Evolutionary conservation across 2,329 filamentous ascomycete genomes (phyloP), one percentile per base, ranked within the genome.

Genomic region (Beauveria australis): DNA sequence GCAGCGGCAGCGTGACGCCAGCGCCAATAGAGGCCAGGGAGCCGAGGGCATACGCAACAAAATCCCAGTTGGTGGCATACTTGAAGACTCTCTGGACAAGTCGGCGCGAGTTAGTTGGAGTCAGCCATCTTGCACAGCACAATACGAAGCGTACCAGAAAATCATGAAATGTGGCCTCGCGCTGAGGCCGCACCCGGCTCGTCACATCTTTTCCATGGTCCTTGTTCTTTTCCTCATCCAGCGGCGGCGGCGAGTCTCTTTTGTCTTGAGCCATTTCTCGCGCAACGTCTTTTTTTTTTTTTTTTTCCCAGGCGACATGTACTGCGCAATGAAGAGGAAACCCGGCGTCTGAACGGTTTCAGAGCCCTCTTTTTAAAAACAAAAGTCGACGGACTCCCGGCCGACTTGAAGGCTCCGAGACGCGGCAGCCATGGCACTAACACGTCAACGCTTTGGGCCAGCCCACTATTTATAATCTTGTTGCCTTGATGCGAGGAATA

Each of bases 1-100:
- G 82, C 53, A 86, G 65, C 0, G 83, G 83, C 52, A 86, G 69
- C 1, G 82, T 85, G 49, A 78, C 70, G 60, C 82, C 82, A 1
- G 80, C 76, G 24, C 77, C 81, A 10, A 81, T 74, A 18, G 81
- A 80, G 52, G 81, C 77, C 44, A 81, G 7, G 18, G 70, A 67
- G 22, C 79, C 82, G 7, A 72, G 69, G n/a, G 68, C 71, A 66
- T 83, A 78, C 43, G 81, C 72, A 40, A 77, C 62, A 48, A 76
- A 75, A 64, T 84, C 81, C 76, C 76, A 79, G 66, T 73, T 75
- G n/a, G 72, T 79, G 19, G 79, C 81, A 72, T 84, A 84, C 19
- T 70, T 70, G 65, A 84, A 84, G 47, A 84, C 72, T 60, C 81
- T 75, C 74, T 80, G 1, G 0, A 19, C 4, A 19, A 19, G 37